phyloP scores from a whole-genome alignment of 257 asterid genomes.

The Parsonsia alboflavescens region DNA sequence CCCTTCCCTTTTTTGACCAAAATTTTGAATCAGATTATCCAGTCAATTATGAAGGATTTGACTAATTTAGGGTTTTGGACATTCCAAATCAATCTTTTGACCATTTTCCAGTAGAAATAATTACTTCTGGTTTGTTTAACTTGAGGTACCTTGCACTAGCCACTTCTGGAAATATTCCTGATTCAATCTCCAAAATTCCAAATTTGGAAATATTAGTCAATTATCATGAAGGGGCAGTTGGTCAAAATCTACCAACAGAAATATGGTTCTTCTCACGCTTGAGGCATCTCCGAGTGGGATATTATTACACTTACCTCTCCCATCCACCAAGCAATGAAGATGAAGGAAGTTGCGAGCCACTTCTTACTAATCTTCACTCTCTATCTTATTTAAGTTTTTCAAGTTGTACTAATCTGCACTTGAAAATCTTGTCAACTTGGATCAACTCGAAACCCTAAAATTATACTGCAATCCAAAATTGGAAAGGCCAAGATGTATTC shows the following conservation, averaged over 20 bases:
- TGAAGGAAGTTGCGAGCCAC: not conserved
- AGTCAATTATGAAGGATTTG: not conserved
- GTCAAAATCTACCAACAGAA: not conserved
- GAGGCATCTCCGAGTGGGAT: not conserved
- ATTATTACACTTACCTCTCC: not conserved
- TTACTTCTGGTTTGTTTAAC: not conserved
- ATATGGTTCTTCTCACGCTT: not conserved
- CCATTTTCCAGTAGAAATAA: not conserved
- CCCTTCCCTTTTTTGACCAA: not conserved
- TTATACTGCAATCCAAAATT: not conserved
- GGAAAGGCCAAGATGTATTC: slow-evolving; percentile 2
- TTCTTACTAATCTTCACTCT: not conserved
- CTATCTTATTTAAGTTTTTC: not conserved
- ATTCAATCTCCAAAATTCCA: not conserved
- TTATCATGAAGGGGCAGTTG: not conserved
- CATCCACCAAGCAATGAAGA: not conserved
- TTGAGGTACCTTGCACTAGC: not conserved
- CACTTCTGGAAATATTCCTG: not conserved
- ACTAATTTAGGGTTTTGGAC: not conserved
- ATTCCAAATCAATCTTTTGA: not conserved
- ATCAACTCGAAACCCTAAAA: slow-evolving; percentile 6
- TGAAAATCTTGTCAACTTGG: not conserved
- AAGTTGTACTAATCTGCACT: not conserved
- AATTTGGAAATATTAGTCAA: not conserved
- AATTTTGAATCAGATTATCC: not conserved